These are phyloP conservation scores for Starmerella apis DNA, from an alignment of 805 yeast genomes.

Conservation along the genomic window DNA sequence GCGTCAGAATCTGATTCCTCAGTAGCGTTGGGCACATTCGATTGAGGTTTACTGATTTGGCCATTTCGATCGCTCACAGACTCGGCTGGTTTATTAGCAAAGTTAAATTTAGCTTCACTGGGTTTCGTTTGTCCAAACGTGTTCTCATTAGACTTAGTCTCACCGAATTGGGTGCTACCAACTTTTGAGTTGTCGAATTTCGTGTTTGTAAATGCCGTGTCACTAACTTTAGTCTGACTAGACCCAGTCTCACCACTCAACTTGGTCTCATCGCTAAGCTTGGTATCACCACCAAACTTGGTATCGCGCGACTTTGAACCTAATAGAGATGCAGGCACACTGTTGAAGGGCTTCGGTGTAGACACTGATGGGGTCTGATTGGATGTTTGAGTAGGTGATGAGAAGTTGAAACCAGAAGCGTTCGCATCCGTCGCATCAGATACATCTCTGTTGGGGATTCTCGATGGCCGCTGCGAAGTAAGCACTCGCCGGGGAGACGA, in stretches of 20 bases:
- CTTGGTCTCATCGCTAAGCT: too few species aligned
- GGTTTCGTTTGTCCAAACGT: too few species aligned
- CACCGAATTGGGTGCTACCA: too few species aligned
- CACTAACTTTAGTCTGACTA: too few species aligned
- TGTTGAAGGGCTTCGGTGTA: not conserved
- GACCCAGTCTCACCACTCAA: too few species aligned
- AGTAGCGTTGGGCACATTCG: not conserved
- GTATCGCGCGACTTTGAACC: not conserved
- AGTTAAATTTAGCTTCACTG: too few species aligned
- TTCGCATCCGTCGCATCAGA: not conserved
- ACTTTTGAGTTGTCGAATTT: too few species aligned
- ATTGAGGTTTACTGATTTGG: not conserved
- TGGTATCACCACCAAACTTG: too few species aligned
- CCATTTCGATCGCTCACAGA: too few species aligned
- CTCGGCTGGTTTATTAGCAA: too few species aligned
- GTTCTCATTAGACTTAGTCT: too few species aligned
- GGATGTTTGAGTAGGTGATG: not conserved
- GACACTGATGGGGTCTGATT: not conserved
- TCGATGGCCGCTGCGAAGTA: not conserved
- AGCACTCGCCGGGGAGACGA: slow-evolving; percentile 2
- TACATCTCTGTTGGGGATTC: not conserved
- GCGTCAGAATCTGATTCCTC: not conserved
- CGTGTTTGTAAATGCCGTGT: too few species aligned
- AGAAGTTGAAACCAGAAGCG: not conserved
- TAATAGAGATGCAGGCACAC: not conserved